A percentile compares a stretch with the other conserved stretches of the same genome.
Conservation (phyloP, 768 basidiomycete genomes). For the Boletus barrowsii region DNA sequence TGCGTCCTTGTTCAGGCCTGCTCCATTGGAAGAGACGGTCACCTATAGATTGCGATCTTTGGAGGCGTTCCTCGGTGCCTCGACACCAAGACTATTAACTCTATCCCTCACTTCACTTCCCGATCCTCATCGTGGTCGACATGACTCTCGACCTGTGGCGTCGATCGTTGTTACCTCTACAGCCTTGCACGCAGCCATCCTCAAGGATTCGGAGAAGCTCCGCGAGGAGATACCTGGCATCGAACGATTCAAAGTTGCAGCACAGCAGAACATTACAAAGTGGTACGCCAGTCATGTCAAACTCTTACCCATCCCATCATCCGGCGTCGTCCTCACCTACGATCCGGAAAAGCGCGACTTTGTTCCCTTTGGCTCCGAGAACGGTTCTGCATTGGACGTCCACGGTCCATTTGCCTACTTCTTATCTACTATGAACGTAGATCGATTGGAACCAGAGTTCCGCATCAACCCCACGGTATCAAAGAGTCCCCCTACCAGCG, state of each 20-base stretch:
- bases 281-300: constrained; percentile 66
- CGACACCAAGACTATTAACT: constrained; percentile 42
- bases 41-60: constrained; percentile 56
- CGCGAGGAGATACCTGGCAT: constrained; percentile 68
- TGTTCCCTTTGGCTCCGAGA: constrained; percentile 37
- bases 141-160: constrained; percentile 29
- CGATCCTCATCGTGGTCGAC: constrained; percentile 19
- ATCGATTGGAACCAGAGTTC: constrained; percentile 82
- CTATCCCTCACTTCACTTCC: constrained; percentile 52
- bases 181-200: constrained; percentile 79
- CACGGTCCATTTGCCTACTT: constrained; percentile 87
- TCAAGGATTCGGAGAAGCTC: constrained; percentile 77
- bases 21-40: constrained; percentile 20
- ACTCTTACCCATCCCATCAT: constrained; percentile 47
- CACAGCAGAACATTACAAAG: constrained; percentile 63
- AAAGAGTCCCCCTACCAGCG: constrained; percentile 40
- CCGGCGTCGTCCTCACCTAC: constrained; percentile 54
- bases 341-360: constrained; percentile 51
- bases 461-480: constrained; percentile 66
- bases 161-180: constrained; percentile 89
- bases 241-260: constrained; percentile 87
- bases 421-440: constrained; percentile 75
- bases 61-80: constrained; percentile 44
- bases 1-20: constrained; percentile 66
- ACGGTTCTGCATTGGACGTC: constrained; percentile 43